Evolutionary conservation across 2,329 filamentous ascomycete genomes (phyloP).

Genomic region (Hypoxylon sp.): DNA sequence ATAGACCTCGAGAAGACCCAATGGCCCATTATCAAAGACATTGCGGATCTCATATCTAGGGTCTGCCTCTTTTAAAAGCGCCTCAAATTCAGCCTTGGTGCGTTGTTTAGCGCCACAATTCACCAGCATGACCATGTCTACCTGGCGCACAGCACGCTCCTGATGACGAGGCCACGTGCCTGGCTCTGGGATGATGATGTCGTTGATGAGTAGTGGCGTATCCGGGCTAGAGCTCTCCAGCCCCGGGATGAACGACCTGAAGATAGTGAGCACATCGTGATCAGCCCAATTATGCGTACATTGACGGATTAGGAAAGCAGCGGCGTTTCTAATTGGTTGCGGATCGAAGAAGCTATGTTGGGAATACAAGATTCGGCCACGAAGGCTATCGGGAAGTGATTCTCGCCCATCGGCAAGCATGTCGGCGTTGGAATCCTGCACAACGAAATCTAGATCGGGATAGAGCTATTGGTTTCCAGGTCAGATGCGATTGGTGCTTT

Average conservation of each 20-base stretch:
- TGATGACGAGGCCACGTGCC: constrained; percentile 6
- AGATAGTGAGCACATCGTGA: constrained; percentile 47
- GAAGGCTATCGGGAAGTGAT: constrained; percentile 22
- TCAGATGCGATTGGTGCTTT: no score
- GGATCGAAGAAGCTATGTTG: constrained; percentile 50
- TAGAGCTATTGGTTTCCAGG: not conserved
- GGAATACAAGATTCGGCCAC: constrained; percentile 38
- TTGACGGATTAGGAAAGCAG: constrained; percentile 48
- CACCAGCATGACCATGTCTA: constrained; percentile 51
- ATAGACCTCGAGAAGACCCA: constrained; percentile 17
- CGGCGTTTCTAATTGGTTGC: constrained; percentile 40
- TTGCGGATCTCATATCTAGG: constrained; percentile 32
- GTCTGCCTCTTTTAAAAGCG: constrained; percentile 38
- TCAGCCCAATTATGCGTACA: constrained; percentile 49
- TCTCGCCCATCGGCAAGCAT: constrained; percentile 45
- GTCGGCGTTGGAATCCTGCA: constrained; percentile 41
- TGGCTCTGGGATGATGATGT: constrained; percentile 42
- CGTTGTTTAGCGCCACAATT: constrained; percentile 48
- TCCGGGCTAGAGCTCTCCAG: constrained; percentile 41
- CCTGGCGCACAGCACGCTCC: constrained; percentile 45
- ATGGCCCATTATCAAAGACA: not conserved
- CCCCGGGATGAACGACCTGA: constrained; percentile 47
- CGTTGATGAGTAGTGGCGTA: constrained; percentile 48
- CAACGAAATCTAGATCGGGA: constrained; percentile 42
- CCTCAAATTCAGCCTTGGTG: constrained; percentile 44